Evolutionary conservation across 1,139 yeast genomes (phyloP).

Genomic region (Yamadazyma conglobata): DNA sequence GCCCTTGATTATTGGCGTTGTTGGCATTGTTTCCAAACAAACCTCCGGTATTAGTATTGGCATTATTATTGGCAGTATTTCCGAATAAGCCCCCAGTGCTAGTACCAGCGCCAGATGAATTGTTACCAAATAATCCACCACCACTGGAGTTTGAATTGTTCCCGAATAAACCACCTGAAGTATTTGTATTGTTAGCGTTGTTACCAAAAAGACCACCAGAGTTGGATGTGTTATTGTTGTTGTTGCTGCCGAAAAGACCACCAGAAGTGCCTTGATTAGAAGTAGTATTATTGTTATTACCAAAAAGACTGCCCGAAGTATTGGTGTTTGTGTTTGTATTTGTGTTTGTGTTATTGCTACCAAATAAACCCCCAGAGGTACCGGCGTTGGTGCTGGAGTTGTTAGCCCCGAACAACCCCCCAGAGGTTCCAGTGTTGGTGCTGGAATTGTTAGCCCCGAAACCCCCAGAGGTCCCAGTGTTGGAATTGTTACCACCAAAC

Average conservation of each 20-base stretch:
- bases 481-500: slow-evolving; percentile 6
- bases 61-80: slow-evolving; percentile 2
- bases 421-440: slow-evolving; percentile 1
- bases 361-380: slow-evolving; percentile 19
- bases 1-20: slow-evolving; percentile 7
- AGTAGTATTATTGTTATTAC: slow-evolving; percentile 3
- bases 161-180: slow-evolving; percentile 18
- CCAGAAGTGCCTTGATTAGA: slow-evolving; percentile 2
- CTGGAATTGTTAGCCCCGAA: too few species aligned
- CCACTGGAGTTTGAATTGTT: too few species aligned
- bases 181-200: slow-evolving; percentile 8
- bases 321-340: too few species aligned
- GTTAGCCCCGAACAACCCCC: slow-evolving; percentile 7
- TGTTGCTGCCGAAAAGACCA: slow-evolving; percentile 3
- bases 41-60: slow-evolving; percentile 7
- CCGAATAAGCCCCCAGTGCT: slow-evolving; percentile 13
- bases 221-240: slow-evolving; percentile 7
- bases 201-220: slow-evolving; percentile 2
- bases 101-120: slow-evolving; percentile 5
- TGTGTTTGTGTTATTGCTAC: slow-evolving; percentile 2
- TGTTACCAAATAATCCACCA: slow-evolving; percentile 3
- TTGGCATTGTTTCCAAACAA: slow-evolving; percentile 9
- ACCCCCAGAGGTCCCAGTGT: too few species aligned
- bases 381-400: slow-evolving; percentile 15
- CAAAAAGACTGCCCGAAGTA: slow-evolving; percentile 3